Base-by-base conservation (phyloP, 768 basidiomycete genomes). In the Kwoniella europaea region DNA sequence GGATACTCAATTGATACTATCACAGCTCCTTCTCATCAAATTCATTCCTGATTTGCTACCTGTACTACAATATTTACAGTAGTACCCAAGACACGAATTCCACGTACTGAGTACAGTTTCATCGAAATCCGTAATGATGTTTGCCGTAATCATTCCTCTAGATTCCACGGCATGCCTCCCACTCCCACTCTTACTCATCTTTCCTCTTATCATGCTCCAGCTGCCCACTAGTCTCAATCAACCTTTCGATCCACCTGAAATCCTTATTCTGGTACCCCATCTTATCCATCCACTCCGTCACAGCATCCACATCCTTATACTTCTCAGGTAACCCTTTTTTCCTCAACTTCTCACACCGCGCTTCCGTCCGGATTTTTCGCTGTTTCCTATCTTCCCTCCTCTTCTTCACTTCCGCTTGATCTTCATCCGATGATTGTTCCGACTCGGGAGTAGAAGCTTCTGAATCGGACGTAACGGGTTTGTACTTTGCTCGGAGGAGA, bases 391-490 rank as follows among this genome's bases (percentile, higher is more conserved):
- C n/a, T 24, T 22, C 24, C 54, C 66, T 46, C 15, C 76, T 53
- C n/a, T 53, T n/a, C 7, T 22, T n/a, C 20, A 20, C 57, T 54
- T 72, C 74, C 2, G 71, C 72, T 6, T 55, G 50, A 64, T 76
- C 72, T 6, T 65, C 64, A 12, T 72, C 73, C 6, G 72, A 44
- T 27, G 74, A 72, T 27, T 55, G 42, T 6, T 71, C 62, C 18
- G 61, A 41, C 13, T 61, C 68, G 10, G 59, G 44, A 2, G 70
- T 46, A 0, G 74, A 76, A 6, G 52, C 55, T 50, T 74, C 73
- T 0, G 77, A 77, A 53, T 79, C 77, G 1, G 66, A 68, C 2
- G 68, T 86, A 85, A 74, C 86, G 79, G 59, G 81, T 42, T 65
- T 55, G 61, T 70, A 67, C 68, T 70, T 75, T n/a, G 82, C 82